These are phyloP conservation scores for Penicillium sp. DNA, from an alignment of 2,329 filamentous ascomycete species.

Conservation along the genomic window DNA sequence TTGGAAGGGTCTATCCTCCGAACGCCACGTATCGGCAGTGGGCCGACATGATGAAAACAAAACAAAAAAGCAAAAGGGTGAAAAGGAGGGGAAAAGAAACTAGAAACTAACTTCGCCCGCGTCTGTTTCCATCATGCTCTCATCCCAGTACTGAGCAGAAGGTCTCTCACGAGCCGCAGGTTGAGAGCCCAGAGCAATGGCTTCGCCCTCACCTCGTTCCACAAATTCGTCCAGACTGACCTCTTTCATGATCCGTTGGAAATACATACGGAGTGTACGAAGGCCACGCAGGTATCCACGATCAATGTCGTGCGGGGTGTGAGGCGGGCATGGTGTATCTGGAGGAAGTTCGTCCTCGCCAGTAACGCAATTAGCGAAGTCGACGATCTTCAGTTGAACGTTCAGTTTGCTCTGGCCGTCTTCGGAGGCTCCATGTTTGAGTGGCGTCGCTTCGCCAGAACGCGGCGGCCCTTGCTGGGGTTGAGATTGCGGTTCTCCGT, in stretches of 20 bases:
- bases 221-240: slow-evolving; percentile 51
- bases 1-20: slow-evolving; percentile 11
- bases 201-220: slow-evolving; percentile 45
- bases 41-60: not conserved
- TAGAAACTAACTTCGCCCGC: slow-evolving; percentile 45
- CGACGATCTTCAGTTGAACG: slow-evolving; percentile 88
- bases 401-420: slow-evolving; percentile 40
- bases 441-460: slow-evolving; percentile 32
- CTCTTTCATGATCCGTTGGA: slow-evolving; percentile 81
- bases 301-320: slow-evolving; percentile 76
- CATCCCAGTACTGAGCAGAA: slow-evolving; percentile 40
- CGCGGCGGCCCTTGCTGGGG: slow-evolving; percentile 21
- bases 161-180: slow-evolving; percentile 29
- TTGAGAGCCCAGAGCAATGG: slow-evolving; percentile 36
- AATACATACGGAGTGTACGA: slow-evolving; percentile 74
- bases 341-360: slow-evolving; percentile 67
- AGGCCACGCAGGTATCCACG: slow-evolving; percentile 85
- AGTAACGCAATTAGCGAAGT: slow-evolving; percentile 97
- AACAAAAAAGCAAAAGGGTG: not conserved
- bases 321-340: slow-evolving; percentile 70
- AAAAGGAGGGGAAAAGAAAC: slow-evolving; percentile 4
- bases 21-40: slow-evolving; percentile 13
- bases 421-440: slow-evolving; percentile 31
- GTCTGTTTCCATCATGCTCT: slow-evolving; percentile 44
- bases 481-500: slow-evolving; percentile 59